Base-by-base conservation (phyloP, 208 protist genomes). In the Leishmania turanica region DNA sequence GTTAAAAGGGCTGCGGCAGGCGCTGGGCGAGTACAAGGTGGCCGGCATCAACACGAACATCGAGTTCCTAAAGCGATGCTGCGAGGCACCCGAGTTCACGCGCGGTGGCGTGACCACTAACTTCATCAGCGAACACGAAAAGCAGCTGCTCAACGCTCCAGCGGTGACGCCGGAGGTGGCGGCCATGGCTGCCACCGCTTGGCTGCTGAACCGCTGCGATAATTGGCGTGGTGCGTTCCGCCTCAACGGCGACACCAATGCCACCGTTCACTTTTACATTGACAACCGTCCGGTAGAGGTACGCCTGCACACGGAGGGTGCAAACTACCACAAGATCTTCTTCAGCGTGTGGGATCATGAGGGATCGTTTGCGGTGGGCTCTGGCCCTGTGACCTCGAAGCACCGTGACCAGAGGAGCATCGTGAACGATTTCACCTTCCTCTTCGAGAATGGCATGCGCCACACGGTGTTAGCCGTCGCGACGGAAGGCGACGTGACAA, bases 41-140 rank as follows among this genome's bases (percentile, higher is more conserved):
- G 87, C 92, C 47, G 98, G 98, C 75, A 83, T 99, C 24, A 85
- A 88, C 74, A 98, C 90, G n/a, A 99, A 99, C 87, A 96, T 98
- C 62, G 71, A 79, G 45, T 83, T 89, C 34, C 80, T 98, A 4
- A 89, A 88, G n/a, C 75, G 80, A 37, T 79, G 94, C 27, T 85
- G 93, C 34, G 75, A 69, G n/a, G 81, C 98, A 75, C 77, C 80
- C 24, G 75, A 79, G 45, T 99, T 97, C 82, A 51, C 42, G 11
- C 85, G 76, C n/a, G 92, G 89, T 58, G 78, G 90, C 45, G 78
- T 98, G 40, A 88, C 91, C 47, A 98, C 97, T 31, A 86, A 90
- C 78, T 98, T 98, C 83, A 92, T 98, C 54, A 77, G 79, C 42
- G 79, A 88, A 11, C 82, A 92, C 64, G 82, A 86, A 71, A 77